Evolutionary conservation across 139 green algal species (phyloP).

Genomic region (Chlamydomonas applanata): DNA sequence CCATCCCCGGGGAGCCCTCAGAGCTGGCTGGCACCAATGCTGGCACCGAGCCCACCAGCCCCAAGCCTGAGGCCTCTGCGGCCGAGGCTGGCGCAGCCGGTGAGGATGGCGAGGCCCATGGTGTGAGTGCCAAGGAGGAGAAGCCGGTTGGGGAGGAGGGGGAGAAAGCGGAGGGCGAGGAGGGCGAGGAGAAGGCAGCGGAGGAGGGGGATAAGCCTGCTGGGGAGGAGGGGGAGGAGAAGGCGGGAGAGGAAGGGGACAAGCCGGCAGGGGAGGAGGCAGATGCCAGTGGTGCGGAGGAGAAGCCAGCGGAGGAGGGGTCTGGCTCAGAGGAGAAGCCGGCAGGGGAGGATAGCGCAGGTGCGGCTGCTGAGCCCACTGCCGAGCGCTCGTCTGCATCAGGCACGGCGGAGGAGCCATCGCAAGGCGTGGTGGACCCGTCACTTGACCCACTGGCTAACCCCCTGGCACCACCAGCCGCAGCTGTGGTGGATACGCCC

Average conservation of each 20-base stretch:
- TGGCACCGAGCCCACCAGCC: neutral
- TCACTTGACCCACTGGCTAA: neutral
- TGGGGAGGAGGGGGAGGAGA: neutral
- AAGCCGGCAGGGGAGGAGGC: neutral
- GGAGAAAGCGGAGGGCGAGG: neutral
- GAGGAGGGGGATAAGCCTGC: neutral
- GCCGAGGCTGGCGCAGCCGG: neutral
- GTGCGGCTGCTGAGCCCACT: neutral
- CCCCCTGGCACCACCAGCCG: neutral
- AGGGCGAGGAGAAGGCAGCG: neutral
- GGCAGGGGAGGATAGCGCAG: neutral
- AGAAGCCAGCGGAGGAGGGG: neutral
- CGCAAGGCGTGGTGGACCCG: neutral
- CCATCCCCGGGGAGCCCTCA: neutral
- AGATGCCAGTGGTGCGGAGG: neutral
- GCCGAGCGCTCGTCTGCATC: neutral
- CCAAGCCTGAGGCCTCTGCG: constrained; percentile 1
- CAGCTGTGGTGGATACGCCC: neutral
- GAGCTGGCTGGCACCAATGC: neutral
- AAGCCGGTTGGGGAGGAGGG: neutral
- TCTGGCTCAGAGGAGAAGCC: neutral
- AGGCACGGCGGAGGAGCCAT: neutral
- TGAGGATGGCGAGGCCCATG: neutral
- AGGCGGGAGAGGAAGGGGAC: neutral
- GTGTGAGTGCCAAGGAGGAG: constrained; percentile 5